Evolutionary conservation across 2,329 filamentous ascomycete species (phyloP).

Genomic region (Beauveria pseudobassiana): DNA sequence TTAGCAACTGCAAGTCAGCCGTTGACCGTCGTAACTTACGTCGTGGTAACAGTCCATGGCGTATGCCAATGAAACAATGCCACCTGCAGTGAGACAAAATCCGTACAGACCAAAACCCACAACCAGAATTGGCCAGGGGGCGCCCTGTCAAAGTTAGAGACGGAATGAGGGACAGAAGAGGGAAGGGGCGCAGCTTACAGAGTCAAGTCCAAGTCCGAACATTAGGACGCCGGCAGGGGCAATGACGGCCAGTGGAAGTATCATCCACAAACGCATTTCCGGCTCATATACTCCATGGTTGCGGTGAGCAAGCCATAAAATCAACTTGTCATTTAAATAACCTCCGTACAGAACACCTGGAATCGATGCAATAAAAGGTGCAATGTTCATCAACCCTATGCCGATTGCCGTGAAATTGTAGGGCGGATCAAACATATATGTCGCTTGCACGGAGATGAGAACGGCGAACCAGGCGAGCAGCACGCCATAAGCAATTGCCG

Average conservation of each 20-base stretch:
- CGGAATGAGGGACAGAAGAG: neutral
- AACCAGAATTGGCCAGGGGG: constrained; percentile 31
- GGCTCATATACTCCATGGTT: constrained; percentile 35
- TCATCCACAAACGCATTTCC: constrained; percentile 31
- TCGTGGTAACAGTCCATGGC: constrained; percentile 29
- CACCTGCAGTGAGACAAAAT: constrained; percentile 28
- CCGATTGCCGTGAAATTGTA: constrained; percentile 21
- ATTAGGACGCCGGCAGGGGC: constrained; percentile 27
- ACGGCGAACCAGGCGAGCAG: constrained; percentile 29
- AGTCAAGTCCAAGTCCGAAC: constrained; percentile 26
- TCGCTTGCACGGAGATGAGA: constrained; percentile 12
- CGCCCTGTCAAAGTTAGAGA: constrained; percentile 18
- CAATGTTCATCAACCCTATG: constrained; percentile 21
- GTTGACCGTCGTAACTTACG: constrained; percentile 17
- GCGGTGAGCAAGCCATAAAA: constrained; percentile 26
- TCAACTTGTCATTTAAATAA: constrained; percentile 29
- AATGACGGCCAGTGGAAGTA: constrained; percentile 20
- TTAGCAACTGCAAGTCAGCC: neutral
- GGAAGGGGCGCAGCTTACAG: constrained; percentile 18
- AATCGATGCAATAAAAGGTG: constrained; percentile 29
- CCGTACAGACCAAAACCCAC: constrained; percentile 28
- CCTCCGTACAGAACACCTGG: constrained; percentile 30
- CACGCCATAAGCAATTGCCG: constrained; percentile 31
- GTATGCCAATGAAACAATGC: constrained; percentile 26
- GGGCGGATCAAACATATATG: constrained; percentile 22